Base-by-base conservation (phyloP, 2,329 filamentous ascomycete genomes). In the Cytospora piceicola region DNA sequence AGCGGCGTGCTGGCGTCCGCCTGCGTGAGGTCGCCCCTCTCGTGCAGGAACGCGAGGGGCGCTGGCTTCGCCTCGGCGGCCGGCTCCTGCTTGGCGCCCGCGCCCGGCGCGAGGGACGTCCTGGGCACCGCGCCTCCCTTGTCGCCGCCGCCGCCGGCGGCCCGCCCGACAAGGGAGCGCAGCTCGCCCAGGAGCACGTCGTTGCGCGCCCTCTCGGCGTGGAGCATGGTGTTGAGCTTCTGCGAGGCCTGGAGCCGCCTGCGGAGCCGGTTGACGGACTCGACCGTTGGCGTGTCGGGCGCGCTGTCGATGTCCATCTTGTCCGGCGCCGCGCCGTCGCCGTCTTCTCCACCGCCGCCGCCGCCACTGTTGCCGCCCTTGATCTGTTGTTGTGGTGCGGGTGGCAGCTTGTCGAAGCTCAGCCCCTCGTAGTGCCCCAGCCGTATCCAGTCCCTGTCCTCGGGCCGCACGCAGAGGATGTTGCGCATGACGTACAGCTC, bases 401-500 rank as follows among this genome's bases (percentile, higher is more conserved):
- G n/a, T n/a, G 66, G 66, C 22, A 64, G 46, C 22, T 57, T 61
- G 34, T 73, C 71, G 54, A 88, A 82, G 67, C 85, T 83, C 24
- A 88, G 74, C 1, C 82, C 92, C 76, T 93, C 88, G 79, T 99
- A 97, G 81, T 98, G 94, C 57, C 86, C 86, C 69, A 99, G 81
- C 61, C 90, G 83, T 69, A 98, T 89, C 87, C 91, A 97, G 65
- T 87, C 85, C 72, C 91, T 81, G 68, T 94, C 91, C 32, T 89
- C 86, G 58, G 86, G 86, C 42, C 76, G 75, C 49, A 94, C 87
- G 51, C 86, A 89, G 69, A 95, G 79, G 71, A 94, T 91, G 75
- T 97, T 97, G 70, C 93, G 84, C 81, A 99, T 83, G 60, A 93
- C 90, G 79, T 94, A 97, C 64, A 99, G 91, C 80, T 95, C 92